These are phyloP conservation scores for Periglandula ipomoeae DNA, from an alignment of 2,329 filamentous ascomycete species.

Conservation along the genomic window DNA sequence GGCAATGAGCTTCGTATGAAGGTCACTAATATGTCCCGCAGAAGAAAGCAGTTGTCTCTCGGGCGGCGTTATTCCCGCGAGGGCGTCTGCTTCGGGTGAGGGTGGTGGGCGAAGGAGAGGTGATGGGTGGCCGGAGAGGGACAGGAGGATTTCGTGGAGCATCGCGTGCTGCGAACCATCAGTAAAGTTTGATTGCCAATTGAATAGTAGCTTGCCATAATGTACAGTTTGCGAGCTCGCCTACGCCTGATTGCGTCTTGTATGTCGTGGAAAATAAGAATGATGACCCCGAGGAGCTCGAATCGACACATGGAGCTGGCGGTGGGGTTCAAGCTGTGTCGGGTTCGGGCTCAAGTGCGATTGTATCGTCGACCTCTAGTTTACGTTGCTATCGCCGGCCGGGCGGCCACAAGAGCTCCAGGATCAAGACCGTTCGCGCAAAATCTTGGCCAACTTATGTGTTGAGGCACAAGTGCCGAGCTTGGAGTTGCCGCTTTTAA, in stretches of 20 bases:
- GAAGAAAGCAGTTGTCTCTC: constrained; percentile 75
- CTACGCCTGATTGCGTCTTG: constrained; percentile 28
- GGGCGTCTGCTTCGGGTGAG: constrained; percentile 34
- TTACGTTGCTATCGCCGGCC: background rate
- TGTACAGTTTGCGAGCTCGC: constrained; percentile 19
- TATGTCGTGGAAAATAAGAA: constrained; percentile 38
- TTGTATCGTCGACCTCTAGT: background rate
- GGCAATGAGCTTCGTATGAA: constrained; percentile 64
- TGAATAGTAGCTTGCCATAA: constrained; percentile 8
- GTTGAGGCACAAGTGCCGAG: background rate
- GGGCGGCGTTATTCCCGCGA: constrained; percentile 57
- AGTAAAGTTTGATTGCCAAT: background rate
- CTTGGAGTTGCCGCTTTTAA: background rate
- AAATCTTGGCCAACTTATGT: background rate
- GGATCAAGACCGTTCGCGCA: background rate
- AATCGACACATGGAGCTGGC: constrained; percentile 40
- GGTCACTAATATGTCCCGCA: constrained; percentile 65
- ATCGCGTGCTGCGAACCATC: constrained; percentile 38
- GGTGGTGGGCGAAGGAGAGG: constrained; percentile 59
- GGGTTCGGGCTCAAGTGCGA: no score
- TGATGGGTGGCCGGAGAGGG: constrained; percentile 87
- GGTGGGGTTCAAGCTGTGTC: background rate
- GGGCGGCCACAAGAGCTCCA: background rate
- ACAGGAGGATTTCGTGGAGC: constrained; percentile 98
- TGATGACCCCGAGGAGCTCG: constrained; percentile 41